A percentile compares a stretch with the other conserved stretches of the same genome.
Evolutionary conservation across 768 basidiomycete species (phyloP).

Genomic region (Russula brevipes): DNA sequence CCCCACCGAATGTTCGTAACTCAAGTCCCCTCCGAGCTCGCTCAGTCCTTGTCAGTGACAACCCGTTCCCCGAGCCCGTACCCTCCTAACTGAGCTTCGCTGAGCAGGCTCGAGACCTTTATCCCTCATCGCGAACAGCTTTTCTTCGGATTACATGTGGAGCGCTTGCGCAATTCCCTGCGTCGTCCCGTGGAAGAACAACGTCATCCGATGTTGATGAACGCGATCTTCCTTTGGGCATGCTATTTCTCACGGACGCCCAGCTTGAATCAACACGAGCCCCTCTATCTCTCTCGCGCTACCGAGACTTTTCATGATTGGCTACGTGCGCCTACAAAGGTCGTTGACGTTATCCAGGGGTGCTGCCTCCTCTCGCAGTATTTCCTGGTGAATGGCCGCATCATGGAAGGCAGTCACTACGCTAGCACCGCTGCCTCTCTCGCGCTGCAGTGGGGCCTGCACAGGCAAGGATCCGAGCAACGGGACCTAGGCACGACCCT

Average conservation of each 20-base stretch:
- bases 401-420: constrained; percentile 76
- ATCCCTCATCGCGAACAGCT: constrained; percentile 70
- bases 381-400: constrained; percentile 69
- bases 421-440: constrained; percentile 68
- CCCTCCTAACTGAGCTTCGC: not conserved
- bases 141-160: constrained; percentile 65
- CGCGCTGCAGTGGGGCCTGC: constrained; percentile 68
- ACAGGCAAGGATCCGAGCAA: constrained; percentile 39
- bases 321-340: constrained; percentile 48
- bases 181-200: constrained; percentile 50
- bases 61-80: not conserved
- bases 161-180: constrained; percentile 58
- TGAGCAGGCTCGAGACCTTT: constrained; percentile 64
- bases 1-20: constrained; percentile 36
- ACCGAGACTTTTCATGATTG: constrained; percentile 61
- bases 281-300: constrained; percentile 60
- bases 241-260: constrained; percentile 75
- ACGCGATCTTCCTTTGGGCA: constrained; percentile 78
- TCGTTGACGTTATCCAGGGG: constrained; percentile 69
- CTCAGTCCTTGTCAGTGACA: constrained; percentile 55
- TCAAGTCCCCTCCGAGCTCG: constrained; percentile 51
- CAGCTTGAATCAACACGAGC: constrained; percentile 64
- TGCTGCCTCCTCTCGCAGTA: constrained; percentile 72
- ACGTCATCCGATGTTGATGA: constrained; percentile 71
- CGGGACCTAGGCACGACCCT: constrained; percentile 28